Conservation (phyloP, 192 early-diverging fungal genomes). For the Mortierella claussenii region DNA sequence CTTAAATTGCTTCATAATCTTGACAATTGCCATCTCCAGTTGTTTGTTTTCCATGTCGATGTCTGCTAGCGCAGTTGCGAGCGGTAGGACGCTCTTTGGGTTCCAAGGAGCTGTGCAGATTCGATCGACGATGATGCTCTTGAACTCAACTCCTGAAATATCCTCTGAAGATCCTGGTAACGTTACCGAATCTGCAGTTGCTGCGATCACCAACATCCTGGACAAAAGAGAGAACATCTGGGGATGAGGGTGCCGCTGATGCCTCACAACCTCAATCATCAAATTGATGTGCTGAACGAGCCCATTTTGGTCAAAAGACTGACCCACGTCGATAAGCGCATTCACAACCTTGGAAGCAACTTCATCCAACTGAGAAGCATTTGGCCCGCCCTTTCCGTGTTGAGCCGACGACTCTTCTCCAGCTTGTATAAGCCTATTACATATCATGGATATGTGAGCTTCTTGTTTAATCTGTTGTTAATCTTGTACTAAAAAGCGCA, state of each 20-base stretch:
- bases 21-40: conserved; percentile 29
- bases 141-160: conserved; percentile 44
- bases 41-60: conserved; percentile 48
- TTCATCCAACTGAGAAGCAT: conserved; percentile 16
- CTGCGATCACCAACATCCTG: conserved; percentile 28
- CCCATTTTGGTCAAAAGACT: conserved; percentile 19
- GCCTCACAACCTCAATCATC: conserved; percentile 38
- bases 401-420: not conserved
- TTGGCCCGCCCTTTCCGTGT: not conserved
- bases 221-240: conserved; percentile 52
- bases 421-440: conserved; percentile 37
- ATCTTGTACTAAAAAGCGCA: no score
- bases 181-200: conserved; percentile 11
- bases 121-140: conserved; percentile 45
- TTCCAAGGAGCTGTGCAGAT: conserved; percentile 52
- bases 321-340: conserved; percentile 30
- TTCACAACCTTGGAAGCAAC: conserved; percentile 36
- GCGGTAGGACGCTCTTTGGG: conserved; percentile 34
- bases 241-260: conserved; percentile 30
- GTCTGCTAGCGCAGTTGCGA: conserved; percentile 45
- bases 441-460: no score
- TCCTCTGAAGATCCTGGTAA: conserved; percentile 21
- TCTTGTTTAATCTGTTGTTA: no score
- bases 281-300: conserved; percentile 37
- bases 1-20: conserved; percentile 58